A percentile compares a stretch with the other conserved stretches of the same genome.
phyloP scores from a whole-genome alignment of 208 protist species.

The Trypanosoma cruzi region DNA sequence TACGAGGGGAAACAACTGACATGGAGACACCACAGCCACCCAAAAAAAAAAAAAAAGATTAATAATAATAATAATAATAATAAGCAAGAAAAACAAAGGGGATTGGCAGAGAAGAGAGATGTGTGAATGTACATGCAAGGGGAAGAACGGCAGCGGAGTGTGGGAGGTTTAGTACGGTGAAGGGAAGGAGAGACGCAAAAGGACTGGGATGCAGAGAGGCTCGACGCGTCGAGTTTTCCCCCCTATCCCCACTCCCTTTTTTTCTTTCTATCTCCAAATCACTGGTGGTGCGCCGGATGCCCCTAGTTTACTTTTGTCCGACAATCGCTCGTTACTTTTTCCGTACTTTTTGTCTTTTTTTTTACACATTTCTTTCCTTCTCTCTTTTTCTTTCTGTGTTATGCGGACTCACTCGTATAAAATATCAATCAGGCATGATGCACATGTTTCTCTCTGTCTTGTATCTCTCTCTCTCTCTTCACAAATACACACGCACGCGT shows the following conservation, averaged over 20 bases:
- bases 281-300: neutral
- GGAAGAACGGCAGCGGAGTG: neutral
- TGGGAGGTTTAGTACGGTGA: neutral
- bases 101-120: neutral
- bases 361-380: slow-evolving; percentile 1
- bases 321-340: neutral
- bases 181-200: neutral
- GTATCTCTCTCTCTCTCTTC: no score
- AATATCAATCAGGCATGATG: neutral
- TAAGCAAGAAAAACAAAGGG: slow-evolving; percentile 3
- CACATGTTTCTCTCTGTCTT: neutral
- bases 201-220: no score
- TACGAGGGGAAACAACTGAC: slow-evolving; percentile 3
- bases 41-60: neutral
- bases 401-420: neutral
- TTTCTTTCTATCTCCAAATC: neutral
- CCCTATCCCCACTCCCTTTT: neutral
- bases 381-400: neutral
- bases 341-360: neutral
- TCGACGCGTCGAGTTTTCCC: no score
- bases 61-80: neutral
- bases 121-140: neutral
- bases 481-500: neutral
- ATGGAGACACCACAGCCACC: neutral
- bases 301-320: no score